Evolutionary conservation across 2,329 filamentous ascomycete species (phyloP).

Genomic region (Aspergillus quadricinctus): DNA sequence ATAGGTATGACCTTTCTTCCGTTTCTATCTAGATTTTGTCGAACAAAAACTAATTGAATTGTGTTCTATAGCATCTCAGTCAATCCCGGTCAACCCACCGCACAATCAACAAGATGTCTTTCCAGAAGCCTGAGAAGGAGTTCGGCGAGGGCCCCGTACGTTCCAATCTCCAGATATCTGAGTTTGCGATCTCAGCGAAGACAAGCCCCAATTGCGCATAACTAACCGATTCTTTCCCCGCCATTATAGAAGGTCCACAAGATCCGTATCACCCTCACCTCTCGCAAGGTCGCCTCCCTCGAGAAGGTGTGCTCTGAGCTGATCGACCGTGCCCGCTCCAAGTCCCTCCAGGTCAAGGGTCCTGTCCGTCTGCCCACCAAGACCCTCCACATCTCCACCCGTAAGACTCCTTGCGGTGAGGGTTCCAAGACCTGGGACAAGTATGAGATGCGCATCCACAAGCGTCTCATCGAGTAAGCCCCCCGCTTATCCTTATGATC

Average conservation of each 20-base stretch:
- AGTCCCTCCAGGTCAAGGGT: constrained; percentile 98
- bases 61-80: constrained; percentile 17
- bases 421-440: constrained; percentile 99
- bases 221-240: constrained; percentile 16
- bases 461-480: constrained; percentile 87
- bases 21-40: background rate
- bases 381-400: constrained; percentile 92
- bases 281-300: constrained; percentile 88
- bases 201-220: background rate
- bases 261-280: constrained; percentile 97
- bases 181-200: background rate
- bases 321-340: constrained; percentile 96
- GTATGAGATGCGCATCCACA: constrained; percentile 99
- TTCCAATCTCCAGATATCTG: constrained; percentile 23
- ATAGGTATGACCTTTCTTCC: constrained; percentile 14
- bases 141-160: constrained; percentile 80
- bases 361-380: constrained; percentile 97
- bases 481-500: background rate
- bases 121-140: constrained; percentile 93
- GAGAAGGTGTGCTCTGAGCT: constrained; percentile 99
- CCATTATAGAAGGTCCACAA: constrained; percentile 77
- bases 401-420: constrained; percentile 99
- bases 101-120: constrained; percentile 68
- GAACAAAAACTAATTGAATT: constrained; percentile 3
- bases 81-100: constrained; percentile 21